Evolutionary conservation across 2,329 filamentous ascomycete genomes (phyloP).

Genomic region (Raffaelea albimanens): DNA sequence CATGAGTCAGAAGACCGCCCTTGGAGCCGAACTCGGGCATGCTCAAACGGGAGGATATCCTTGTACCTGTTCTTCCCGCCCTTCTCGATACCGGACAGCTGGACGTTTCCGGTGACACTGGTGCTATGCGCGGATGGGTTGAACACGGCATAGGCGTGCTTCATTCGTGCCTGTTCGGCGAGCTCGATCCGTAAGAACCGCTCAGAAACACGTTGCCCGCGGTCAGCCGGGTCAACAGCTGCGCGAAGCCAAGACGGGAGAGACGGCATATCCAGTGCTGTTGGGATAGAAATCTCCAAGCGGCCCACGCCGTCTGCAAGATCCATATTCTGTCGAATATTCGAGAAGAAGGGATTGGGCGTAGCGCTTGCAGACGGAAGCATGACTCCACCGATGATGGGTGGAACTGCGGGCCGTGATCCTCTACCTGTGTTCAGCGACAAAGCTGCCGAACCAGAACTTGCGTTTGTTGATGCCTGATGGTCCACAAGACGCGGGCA

Average conservation of each 20-base stretch:
- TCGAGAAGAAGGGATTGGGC: conserved; percentile 85
- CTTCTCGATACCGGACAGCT: conserved; percentile 88
- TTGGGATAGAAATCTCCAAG: conserved; percentile 44
- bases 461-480: conserved; percentile 25
- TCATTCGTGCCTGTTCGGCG: conserved; percentile 86
- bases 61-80: conserved; percentile 95
- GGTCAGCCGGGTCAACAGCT: conserved; percentile 56
- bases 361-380: conserved; percentile 62
- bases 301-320: conserved; percentile 88
- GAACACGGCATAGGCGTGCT: conserved; percentile 54
- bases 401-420: conserved; percentile 42
- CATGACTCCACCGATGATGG: conserved; percentile 81
- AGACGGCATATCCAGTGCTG: conserved; percentile 33
- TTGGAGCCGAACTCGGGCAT: conserved; percentile 74
- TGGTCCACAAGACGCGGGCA: conserved; percentile 58
- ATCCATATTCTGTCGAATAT: conserved; percentile 95
- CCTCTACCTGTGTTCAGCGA: conserved; percentile 43
- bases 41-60: conserved; percentile 94
- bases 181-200: conserved; percentile 79
- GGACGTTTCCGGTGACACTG: conserved; percentile 34
- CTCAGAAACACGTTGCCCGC: conserved; percentile 71
- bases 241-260: conserved; percentile 71
- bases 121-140: conserved; percentile 27
- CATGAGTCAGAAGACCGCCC: conserved; percentile 58
- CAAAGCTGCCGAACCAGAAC: conserved; percentile 31